phyloP scores from a whole-genome alignment of 2,329 filamentous ascomycete genomes.

The Penicillium brevicompactum region DNA sequence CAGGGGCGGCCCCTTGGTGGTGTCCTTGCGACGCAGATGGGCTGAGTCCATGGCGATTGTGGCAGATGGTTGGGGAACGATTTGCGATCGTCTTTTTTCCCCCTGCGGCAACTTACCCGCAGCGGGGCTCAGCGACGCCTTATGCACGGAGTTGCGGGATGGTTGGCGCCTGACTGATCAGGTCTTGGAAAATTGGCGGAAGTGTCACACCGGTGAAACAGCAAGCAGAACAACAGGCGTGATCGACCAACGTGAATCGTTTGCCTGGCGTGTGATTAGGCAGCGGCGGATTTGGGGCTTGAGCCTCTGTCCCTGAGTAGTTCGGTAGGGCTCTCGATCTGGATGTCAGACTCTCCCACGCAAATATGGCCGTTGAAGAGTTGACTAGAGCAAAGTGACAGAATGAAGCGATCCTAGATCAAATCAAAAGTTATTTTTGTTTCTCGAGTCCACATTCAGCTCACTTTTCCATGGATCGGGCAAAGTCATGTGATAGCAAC shows the following conservation, averaged over 20 bases:
- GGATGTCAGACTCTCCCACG: no score
- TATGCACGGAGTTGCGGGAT: conserved; percentile 23
- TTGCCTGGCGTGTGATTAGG: conserved; percentile 14
- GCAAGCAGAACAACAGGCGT: conserved; percentile 13
- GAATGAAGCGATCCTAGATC: neutral
- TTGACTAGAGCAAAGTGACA: neutral
- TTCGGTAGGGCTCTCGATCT: conserved; percentile 1
- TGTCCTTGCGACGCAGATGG: conserved; percentile 79
- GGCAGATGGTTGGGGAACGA: conserved; percentile 11
- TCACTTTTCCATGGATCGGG: conserved; percentile 18
- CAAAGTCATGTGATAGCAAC: conserved; percentile 16
- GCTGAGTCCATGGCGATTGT: conserved; percentile 40
- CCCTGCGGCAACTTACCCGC: conserved; percentile 26
- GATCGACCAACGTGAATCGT: conserved; percentile 10
- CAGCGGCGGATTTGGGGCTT: conserved; percentile 22
- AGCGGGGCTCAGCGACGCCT: conserved; percentile 28
- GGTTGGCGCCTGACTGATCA: conserved; percentile 22
- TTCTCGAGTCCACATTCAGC: conserved; percentile 16
- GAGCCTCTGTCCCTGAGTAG: conserved; percentile 12
- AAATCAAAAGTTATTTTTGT: conserved; percentile 23
- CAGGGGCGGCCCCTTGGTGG: conserved; percentile 89
- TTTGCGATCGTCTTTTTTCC: conserved; percentile 12
- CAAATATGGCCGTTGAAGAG: neutral
- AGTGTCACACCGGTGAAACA: conserved; percentile 19
- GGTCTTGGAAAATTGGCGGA: conserved; percentile 12